phyloP scores from a whole-genome alignment of 768 basidiomycete species.

The Hydnomerulius pinastri region DNA sequence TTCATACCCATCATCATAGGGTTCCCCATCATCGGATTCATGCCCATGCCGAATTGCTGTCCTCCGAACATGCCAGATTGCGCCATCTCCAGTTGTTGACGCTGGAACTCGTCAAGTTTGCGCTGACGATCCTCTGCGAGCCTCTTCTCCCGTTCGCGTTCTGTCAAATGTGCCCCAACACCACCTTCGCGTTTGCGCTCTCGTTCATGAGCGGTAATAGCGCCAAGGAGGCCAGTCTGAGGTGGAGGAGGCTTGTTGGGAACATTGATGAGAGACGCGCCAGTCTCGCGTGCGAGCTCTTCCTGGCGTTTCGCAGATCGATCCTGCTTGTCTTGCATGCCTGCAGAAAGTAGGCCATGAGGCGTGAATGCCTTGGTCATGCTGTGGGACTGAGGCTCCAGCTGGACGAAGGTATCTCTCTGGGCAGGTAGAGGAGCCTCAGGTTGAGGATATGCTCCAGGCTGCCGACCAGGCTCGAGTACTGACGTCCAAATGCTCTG shows the following conservation, averaged over 20 bases:
- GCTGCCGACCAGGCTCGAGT: conserved; percentile 65
- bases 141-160: conserved; percentile 91
- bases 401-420: conserved; percentile 68
- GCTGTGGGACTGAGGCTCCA: conserved; percentile 66
- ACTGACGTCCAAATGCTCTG: conserved; percentile 89
- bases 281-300: conserved; percentile 88
- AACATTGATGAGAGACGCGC: conserved; percentile 93
- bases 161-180: conserved; percentile 91
- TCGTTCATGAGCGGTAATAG: conserved; percentile 92
- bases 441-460: conserved; percentile 39
- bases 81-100: conserved; percentile 89
- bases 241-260: conserved; percentile 93
- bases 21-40: conserved; percentile 74
- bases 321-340: conserved; percentile 93
- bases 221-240: conserved; percentile 92
- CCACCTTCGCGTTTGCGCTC: conserved; percentile 95
- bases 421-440: conserved; percentile 36
- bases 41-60: conserved; percentile 41
- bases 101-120: conserved; percentile 87
- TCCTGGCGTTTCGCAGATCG: conserved; percentile 95
- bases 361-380: conserved; percentile 96
- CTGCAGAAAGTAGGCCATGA: conserved; percentile 91
- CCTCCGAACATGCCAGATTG: conserved; percentile 74
- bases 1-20: conserved; percentile 66
- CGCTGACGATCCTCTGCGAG: conserved; percentile 91